A percentile compares a stretch with the other conserved stretches of the same genome.
phyloP scores from a whole-genome alignment of 2,329 filamentous ascomycete species.

The Xylaria sp. region DNA sequence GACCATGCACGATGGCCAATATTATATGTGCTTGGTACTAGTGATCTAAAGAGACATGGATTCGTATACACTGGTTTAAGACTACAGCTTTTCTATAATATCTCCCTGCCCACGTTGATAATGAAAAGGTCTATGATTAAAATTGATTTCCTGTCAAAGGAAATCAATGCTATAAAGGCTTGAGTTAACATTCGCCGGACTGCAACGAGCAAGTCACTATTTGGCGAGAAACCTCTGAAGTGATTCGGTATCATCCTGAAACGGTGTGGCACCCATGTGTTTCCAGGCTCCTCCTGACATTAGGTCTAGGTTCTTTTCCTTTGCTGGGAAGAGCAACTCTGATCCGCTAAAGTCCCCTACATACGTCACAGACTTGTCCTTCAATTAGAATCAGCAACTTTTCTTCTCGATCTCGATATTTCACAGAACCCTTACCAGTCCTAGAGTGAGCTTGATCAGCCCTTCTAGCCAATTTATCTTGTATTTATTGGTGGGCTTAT shows the following conservation, averaged over 20 bases:
- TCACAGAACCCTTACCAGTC: constrained; percentile 55
- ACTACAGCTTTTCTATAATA: too few species aligned
- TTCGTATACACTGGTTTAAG: too few species aligned
- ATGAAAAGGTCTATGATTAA: not conserved
- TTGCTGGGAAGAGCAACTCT: constrained; percentile 56
- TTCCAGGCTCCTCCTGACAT: constrained; percentile 58
- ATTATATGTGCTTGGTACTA: too few species aligned
- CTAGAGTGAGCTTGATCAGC: constrained; percentile 65
- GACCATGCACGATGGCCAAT: too few species aligned
- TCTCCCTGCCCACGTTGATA: too few species aligned
- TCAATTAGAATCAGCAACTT: constrained; percentile 8
- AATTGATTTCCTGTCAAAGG: not conserved
- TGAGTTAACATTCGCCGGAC: not conserved
- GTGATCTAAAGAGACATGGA: too few species aligned
- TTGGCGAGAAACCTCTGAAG: constrained; percentile 27
- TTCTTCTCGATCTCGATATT: not conserved
- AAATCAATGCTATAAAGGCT: not conserved
- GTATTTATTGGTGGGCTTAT: constrained; percentile 55
- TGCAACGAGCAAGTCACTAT: not conserved
- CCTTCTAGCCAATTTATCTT: constrained; percentile 59
- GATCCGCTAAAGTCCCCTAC: constrained; percentile 55
- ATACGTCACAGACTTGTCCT: constrained; percentile 60
- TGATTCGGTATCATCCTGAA: constrained; percentile 51
- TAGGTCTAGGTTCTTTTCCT: constrained; percentile 58
- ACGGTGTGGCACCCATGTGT: constrained; percentile 59